Conservation (phyloP, 176 grass and related monocot species). For the Zoysia japonica region DNA sequence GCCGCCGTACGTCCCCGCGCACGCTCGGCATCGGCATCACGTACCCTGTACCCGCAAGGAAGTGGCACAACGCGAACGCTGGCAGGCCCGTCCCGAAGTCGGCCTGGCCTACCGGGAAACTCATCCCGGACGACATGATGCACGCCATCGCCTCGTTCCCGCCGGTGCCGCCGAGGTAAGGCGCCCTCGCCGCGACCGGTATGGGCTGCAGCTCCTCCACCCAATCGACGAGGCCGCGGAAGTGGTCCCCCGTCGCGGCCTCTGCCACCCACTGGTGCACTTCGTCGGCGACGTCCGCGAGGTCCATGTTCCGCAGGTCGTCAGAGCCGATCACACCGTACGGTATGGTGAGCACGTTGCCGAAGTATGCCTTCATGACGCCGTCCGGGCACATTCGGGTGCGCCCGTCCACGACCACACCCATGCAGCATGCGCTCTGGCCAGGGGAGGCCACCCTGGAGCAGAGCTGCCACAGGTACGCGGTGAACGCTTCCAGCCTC, state of each 20-base stretch:
- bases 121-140: slow-evolving; percentile 61
- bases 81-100: slow-evolving; percentile 61
- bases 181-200: slow-evolving; percentile 43
- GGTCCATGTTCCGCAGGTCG: slow-evolving; percentile 23
- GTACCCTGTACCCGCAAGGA: slow-evolving; percentile 49
- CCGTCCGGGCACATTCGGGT: slow-evolving; percentile 26
- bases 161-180: slow-evolving; percentile 30
- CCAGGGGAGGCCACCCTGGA: slow-evolving; percentile 23
- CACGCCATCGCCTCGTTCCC: slow-evolving; percentile 28
- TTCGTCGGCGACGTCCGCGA: slow-evolving; percentile 52
- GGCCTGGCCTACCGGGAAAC: slow-evolving; percentile 46
- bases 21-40: slow-evolving; percentile 79
- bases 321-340: slow-evolving; percentile 39
- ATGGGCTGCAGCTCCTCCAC: slow-evolving; percentile 56
- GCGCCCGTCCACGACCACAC: slow-evolving; percentile 68
- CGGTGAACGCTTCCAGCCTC: slow-evolving; percentile 68
- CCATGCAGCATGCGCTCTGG: slow-evolving; percentile 60
- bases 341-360: slow-evolving; percentile 71
- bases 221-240: slow-evolving; percentile 56
- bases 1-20: slow-evolving; percentile 40
- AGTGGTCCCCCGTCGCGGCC: slow-evolving; percentile 56
- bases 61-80: slow-evolving; percentile 68
- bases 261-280: slow-evolving; percentile 57
- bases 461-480: slow-evolving; percentile 64
- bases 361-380: slow-evolving; percentile 59